Evolutionary conservation across 331 rosid genomes (phyloP), one percentile per base, ranked within the genome.

Genomic region (Rosa hybrid): DNA sequence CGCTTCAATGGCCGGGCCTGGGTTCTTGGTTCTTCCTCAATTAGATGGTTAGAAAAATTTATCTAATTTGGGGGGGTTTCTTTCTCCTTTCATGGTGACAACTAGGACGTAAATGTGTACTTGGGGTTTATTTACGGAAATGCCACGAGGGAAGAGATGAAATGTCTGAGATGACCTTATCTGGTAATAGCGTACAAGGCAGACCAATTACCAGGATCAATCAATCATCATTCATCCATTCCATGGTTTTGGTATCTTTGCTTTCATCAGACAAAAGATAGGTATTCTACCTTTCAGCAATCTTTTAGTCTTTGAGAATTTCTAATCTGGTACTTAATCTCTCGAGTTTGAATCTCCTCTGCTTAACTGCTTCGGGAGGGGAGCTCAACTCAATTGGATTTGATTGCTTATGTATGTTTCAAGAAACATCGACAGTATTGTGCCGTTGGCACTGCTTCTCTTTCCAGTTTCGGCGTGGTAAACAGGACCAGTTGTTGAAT

Each of bases 121-220:
- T 8, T 44, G 46, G 49, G 30, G 7, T 2, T 16, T 21, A 21
- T 23, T 30, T 68, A 48, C 49, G 71, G 45, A 75, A 68, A 75
- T 81, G 74, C 76, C 84, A 68, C 71, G 70, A 13, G 25, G 34
- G 38, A 60, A 34, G 18, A 16, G 0, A 3, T n/a, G 21, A 23
- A 76, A 77, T 71, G 72, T 21, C 73, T 11, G 12, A 17, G 21
- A 48, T 76, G 16, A 23, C 81, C 81, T 69, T 60, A 46, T 46
- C 67, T 21, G 13, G 9, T 42, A 38, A 18, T 48, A 7, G 73
- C 62, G 44, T 75, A 25, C 49, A 21, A 30, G 50, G 5, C 39
- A 3, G 50, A 20, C 63, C 11, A 23, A 14, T 27, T 27, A n/a
- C n/a, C n/a, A n/a, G 71, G 45, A 75, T 75, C 57, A 23, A 42